Base-by-base conservation (phyloP, 2,329 filamentous ascomycete species). In the Ophiocordyceps camponoti-saundersi region DNA sequence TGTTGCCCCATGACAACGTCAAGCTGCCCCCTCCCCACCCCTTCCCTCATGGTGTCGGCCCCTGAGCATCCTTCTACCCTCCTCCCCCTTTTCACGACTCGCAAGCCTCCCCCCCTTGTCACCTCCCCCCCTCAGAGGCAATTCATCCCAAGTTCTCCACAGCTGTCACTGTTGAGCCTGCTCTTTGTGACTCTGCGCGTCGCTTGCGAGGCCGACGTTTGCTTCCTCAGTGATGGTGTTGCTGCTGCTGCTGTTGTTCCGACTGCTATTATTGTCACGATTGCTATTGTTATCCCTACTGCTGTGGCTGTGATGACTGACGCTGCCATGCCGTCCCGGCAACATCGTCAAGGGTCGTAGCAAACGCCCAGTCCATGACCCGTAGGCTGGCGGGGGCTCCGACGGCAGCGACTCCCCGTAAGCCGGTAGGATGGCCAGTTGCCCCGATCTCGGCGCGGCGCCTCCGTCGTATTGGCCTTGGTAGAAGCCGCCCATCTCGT, bases 371-470 rank as follows among this genome's bases (percentile, higher is more conserved):
- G 32, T 16, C 41, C 41, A 44, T 18, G 40, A 41, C 3, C 44
- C 34, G 20, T 48, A 48, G 18, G 47, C 42, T 21, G 47, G 47
- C 22, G 47, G 47, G 18, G 44, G 47, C 44, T 20, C 4, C 41
- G 6, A 10, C 22, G 44, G 47, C 15, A 40, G 36, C 36, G 36
- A 3, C 7, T 40, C 36, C 12, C 36, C 36, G 36, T 40, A 40
- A 11, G n/a, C n/a, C 36, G 36, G 36, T 6, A 40, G 36, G 18
- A 20, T 40, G 36, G 36, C 36, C 18, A 20, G n/a, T 18, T n/a
- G 18, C n/a, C 36, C 36, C 18, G n/a, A 4, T 11, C 36, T 40
- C 5, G 15, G 7, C 1, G n/a, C 6, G 34, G 16, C n/a, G 6
- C n/a, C 15, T 20, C n/a, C 36, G 36, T 20, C 36, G 26, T 29